phyloP scores from a whole-genome alignment of 2,329 filamentous ascomycete species.

The Microsporum canis region DNA sequence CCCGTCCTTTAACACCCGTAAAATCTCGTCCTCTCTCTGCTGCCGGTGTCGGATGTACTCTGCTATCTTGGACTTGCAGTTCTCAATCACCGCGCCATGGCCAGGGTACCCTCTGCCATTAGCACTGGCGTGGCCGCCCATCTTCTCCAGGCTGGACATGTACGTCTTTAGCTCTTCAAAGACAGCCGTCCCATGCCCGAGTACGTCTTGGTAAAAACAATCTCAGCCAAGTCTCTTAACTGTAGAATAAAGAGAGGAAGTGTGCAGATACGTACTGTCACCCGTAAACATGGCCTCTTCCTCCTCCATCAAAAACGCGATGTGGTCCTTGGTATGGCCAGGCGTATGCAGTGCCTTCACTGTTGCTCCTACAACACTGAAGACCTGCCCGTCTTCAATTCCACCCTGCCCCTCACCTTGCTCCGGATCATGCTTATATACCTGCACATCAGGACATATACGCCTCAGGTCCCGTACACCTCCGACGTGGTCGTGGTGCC shows the following conservation, averaged over 20 bases:
- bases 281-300: conserved; percentile 77
- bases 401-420: conserved; percentile 35
- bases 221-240: neutral
- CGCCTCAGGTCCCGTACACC: conserved; percentile 60
- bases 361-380: conserved; percentile 45
- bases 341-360: conserved; percentile 57
- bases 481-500: conserved; percentile 77
- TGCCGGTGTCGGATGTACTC: conserved; percentile 78
- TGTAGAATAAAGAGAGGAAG: neutral
- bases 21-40: conserved; percentile 66
- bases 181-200: conserved; percentile 76
- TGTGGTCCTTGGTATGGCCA: conserved; percentile 74
- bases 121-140: conserved; percentile 44
- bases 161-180: conserved; percentile 68
- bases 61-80: conserved; percentile 58
- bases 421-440: conserved; percentile 57
- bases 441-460: conserved; percentile 49
- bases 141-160: conserved; percentile 55
- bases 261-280: conserved; percentile 44
- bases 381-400: conserved; percentile 46
- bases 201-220: conserved; percentile 42
- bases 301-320: conserved; percentile 64
- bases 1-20: conserved; percentile 48
- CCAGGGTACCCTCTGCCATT: conserved; percentile 68
- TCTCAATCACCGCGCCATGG: conserved; percentile 67